These are phyloP conservation scores for Saccharomyces hybrid DNA, from an alignment of 1,139 yeast genomes.

Conservation along the genomic window DNA sequence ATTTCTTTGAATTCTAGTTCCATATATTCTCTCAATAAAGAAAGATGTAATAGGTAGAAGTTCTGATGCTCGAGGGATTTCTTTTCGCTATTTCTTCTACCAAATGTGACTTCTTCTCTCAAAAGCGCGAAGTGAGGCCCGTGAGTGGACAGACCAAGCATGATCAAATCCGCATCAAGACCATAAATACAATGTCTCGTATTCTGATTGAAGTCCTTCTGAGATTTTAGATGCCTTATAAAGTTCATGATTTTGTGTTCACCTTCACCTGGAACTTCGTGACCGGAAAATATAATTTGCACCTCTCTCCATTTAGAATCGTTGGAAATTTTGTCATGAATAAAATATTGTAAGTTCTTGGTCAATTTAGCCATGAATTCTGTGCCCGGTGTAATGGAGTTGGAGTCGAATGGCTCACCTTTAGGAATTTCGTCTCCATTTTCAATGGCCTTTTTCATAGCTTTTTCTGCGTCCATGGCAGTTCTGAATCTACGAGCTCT, in stretches of 20 bases:
- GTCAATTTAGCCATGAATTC: conserved; percentile 95
- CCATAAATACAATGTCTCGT: conserved; percentile 96
- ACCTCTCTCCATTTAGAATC: conserved; percentile 90
- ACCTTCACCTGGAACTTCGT: conserved; percentile 99
- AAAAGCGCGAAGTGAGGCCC: conserved; percentile 92
- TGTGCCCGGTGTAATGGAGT: conserved; percentile 96
- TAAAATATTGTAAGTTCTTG: conserved; percentile 75
- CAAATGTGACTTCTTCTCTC: conserved; percentile 94
- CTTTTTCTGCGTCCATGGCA: conserved; percentile 89
- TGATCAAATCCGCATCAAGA: conserved; percentile 93
- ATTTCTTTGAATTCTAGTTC: conserved; percentile 77
- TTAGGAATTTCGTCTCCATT: conserved; percentile 42
- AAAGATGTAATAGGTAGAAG: conserved; percentile 75
- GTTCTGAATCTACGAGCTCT: conserved; percentile 94
- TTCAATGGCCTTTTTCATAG: conserved; percentile 42
- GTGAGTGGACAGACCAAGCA: conserved; percentile 93
- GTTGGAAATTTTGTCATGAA: conserved; percentile 80
- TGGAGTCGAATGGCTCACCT: conserved; percentile 84
- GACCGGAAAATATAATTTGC: conserved; percentile 83
- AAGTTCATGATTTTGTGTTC: conserved; percentile 97
- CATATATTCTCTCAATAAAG: conserved; percentile 83
- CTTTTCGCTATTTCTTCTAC: conserved; percentile 45
- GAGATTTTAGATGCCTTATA: conserved; percentile 69
- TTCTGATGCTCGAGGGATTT: conserved; percentile 69
- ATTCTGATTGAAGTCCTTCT: conserved; percentile 70